Percentiles rank a stretch among this genome's conserved stretches.
These are phyloP conservation scores for Xylariales sp. DNA, from an alignment of 2,329 filamentous ascomycete genomes.

Conservation along the genomic window DNA sequence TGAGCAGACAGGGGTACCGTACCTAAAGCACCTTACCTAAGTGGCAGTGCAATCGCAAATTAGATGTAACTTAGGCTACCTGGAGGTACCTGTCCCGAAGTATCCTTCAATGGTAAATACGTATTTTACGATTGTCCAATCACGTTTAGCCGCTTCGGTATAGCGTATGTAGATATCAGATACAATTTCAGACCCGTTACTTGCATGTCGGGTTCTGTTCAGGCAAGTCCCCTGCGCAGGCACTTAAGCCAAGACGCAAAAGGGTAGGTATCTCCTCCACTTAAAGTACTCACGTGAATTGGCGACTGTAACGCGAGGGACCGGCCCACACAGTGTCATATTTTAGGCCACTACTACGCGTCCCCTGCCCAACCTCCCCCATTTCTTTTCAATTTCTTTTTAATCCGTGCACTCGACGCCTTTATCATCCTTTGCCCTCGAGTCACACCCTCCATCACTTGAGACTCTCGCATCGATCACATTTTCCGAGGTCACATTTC, in stretches of 20 bases:
- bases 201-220: background rate
- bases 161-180: background rate
- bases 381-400: slow-evolving; percentile 40
- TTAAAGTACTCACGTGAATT: slow-evolving; percentile 47
- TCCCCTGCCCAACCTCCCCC: slow-evolving; percentile 41
- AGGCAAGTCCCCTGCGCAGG: too few relatives aligned
- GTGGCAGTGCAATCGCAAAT: slow-evolving; percentile 11
- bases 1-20: too few relatives aligned
- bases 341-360: slow-evolving; percentile 24
- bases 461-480: slow-evolving; percentile 5
- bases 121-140: background rate
- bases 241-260: too few relatives aligned
- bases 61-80: background rate
- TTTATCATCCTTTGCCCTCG: slow-evolving; percentile 24
- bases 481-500: background rate
- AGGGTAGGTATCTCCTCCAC: slow-evolving; percentile 11
- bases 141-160: too few relatives aligned
- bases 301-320: slow-evolving; percentile 45
- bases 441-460: slow-evolving; percentile 25
- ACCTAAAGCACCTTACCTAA: background rate
- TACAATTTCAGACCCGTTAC: background rate
- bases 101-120: background rate
- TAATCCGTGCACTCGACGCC: slow-evolving; percentile 18
- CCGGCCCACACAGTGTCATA: slow-evolving; percentile 41
- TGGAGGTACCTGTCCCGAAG: too few relatives aligned